Conservation (phyloP, 2,329 filamentous ascomycete genomes). For the Pseudocercospora pini-densiflorae region DNA sequence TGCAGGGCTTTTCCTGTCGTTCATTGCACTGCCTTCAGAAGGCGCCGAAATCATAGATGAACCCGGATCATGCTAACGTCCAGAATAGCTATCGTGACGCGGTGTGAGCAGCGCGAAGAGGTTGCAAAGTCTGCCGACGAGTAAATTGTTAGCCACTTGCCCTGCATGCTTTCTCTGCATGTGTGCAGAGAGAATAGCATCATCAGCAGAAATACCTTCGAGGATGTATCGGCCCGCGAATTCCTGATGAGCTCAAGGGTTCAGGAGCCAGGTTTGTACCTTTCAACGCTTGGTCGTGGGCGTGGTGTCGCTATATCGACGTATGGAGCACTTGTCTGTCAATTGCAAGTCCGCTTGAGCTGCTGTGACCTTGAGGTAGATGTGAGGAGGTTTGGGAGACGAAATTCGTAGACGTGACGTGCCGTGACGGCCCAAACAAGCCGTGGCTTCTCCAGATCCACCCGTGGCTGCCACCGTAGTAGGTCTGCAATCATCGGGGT, state of each 20-base stretch:
- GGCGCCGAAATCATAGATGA: not conserved
- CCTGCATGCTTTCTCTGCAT: not conserved
- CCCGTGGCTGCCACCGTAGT: not conserved
- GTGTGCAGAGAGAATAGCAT: not conserved
- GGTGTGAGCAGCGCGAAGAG: not conserved
- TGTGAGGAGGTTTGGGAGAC: not conserved
- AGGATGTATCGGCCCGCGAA: too few relatives aligned
- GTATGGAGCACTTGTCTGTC: too few relatives aligned
- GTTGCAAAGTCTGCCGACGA: not conserved
- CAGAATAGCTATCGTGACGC: not conserved
- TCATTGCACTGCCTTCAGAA: not conserved
- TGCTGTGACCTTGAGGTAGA: not conserved
- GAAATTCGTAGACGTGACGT: not conserved
- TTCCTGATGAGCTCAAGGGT: too few relatives aligned
- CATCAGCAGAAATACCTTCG: too few relatives aligned
- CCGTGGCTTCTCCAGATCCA: not conserved
- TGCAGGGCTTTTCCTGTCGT: not conserved
- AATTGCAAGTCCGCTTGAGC: too few relatives aligned
- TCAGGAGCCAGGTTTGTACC: too few relatives aligned
- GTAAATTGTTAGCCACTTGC: too few relatives aligned
- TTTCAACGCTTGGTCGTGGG: too few relatives aligned
- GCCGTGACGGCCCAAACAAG: not conserved
- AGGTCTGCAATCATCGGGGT: not conserved
- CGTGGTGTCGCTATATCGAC: too few relatives aligned
- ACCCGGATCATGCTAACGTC: not conserved